Evolutionary conservation across 2,329 filamentous ascomycete species (phyloP), one percentile per base, ranked within the genome.

Genomic region (Arthrobotrys iridis): DNA sequence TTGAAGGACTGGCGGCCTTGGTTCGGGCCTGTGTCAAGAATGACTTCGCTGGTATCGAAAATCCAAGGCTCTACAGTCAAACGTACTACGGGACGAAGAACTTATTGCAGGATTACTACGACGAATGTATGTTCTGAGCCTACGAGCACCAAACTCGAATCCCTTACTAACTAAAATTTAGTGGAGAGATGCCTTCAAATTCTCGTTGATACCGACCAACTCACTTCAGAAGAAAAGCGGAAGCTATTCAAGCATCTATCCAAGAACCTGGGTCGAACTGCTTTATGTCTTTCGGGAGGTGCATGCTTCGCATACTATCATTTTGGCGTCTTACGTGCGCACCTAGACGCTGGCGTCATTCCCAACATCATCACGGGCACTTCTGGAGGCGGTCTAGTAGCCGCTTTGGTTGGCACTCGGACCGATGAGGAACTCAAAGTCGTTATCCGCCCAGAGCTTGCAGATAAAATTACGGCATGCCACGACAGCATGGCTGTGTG

Each of bases 41-140:
- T 83, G 98, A 99, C 81, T 99, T 98, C 82, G 93, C 92, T 15
- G 95, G 95, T 0, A 90, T 97, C 11, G 95, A 99, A 82, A 98
- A 97, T 79, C 89, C 94, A 26, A 88, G 93, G 64, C 84, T 99
- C n/a, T 99, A 99, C 82, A 96, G 92, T 79, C 93, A 98, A 83
- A 96, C 94, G 2, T 99, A 99, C 81, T 97, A 93, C 79, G 95
- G 95, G 30, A 98, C 95, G n/a, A 99, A 99, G 82, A 88, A 95
- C 76, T 83, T 97, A 77, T 92, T 97, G 28, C 95, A 98, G 82
- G 89, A 90, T 65, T 98, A 94, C 80, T 85, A 97, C 46, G 92
- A 97, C 76, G 93, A 98, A 83, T 86, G 89, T 89, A 82, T 79
- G 84, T 37, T 18, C 30, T n/a, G 13, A 2, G 6, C 4, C n/a